Percentiles rank a stretch among this genome's conserved stretches.
phyloP scores from a whole-genome alignment of 2,329 filamentous ascomycete species.

The Raffaelea albimanens region DNA sequence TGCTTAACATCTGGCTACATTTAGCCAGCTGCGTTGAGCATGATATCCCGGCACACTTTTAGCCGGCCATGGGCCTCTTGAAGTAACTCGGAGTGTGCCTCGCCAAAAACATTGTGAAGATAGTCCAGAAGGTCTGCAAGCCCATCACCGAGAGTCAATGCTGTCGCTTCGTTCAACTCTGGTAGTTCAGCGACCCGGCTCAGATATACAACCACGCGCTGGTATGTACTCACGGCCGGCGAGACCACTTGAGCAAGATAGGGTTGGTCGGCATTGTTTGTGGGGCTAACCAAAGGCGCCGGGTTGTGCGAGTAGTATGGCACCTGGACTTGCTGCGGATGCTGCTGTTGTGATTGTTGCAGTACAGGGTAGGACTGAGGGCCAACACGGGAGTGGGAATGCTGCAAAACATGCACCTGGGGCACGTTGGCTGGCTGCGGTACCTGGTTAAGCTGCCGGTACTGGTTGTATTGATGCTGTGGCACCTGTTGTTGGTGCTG shows the following conservation, averaged over 20 bases:
- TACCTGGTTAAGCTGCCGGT: conserved; percentile 1
- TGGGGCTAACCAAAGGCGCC: too few relatives aligned
- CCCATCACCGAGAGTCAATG: conserved; percentile 52
- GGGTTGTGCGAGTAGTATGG: too few relatives aligned
- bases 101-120: conserved; percentile 30
- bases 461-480: conserved; percentile 34
- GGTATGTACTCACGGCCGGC: conserved; percentile 15
- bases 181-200: conserved; percentile 60
- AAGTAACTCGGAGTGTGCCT: conserved; percentile 55
- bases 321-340: not conserved
- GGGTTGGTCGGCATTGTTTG: not conserved
- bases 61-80: conserved; percentile 67
- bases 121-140: conserved; percentile 35
- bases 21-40: conserved; percentile 7
- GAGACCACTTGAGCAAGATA: not conserved
- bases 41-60: conserved; percentile 55
- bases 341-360: not conserved
- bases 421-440: not conserved
- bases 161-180: conserved; percentile 59
- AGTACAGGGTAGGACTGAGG: not conserved
- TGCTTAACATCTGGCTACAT: too few relatives aligned
- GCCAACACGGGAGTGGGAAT: not conserved
- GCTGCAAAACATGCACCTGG: not conserved
- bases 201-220: conserved; percentile 31
- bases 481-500: conserved; percentile 21